Evolutionary conservation across 2,329 filamentous ascomycete genomes (phyloP).

Genomic region (Sclerotinia trifoliorum): DNA sequence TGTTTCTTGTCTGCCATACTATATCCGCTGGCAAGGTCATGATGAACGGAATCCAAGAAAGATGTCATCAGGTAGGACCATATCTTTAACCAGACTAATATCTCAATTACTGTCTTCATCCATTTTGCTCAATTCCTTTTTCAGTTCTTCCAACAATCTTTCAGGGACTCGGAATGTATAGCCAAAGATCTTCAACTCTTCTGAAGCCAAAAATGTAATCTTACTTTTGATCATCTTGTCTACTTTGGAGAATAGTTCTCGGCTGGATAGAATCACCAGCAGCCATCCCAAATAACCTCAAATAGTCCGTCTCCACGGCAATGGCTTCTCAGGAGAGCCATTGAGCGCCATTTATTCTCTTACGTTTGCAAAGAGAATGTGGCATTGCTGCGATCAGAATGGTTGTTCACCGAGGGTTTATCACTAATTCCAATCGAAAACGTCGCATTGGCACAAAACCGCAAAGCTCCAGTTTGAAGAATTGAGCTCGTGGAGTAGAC

Average conservation of each 20-base stretch:
- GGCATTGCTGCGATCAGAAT: no score
- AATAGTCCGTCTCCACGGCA: no score
- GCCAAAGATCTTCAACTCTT: neutral
- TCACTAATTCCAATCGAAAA: no score
- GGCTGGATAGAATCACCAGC: no score
- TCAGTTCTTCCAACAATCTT: neutral
- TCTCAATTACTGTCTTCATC: neutral
- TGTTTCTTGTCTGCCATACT: neutral
- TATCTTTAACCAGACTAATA: neutral
- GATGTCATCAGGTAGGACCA: neutral
- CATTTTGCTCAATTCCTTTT: neutral
- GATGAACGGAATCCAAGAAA: neutral
- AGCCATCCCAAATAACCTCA: no score
- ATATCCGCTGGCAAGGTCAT: neutral
- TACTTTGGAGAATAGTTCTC: no score
- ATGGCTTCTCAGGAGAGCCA: no score
- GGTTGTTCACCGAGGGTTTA: no score
- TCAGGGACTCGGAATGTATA: neutral
- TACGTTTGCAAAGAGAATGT: no score
- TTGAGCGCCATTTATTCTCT: no score
- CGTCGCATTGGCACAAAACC: neutral
- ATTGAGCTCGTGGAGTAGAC: neutral
- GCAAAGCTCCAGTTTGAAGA: neutral
- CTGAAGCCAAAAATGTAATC: no score
- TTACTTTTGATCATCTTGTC: no score